A percentile compares a stretch with the other conserved stretches of the same genome.
Conservation (phyloP, 495 filamentous ascomycete genomes). For the Penicillium turbatum region DNA sequence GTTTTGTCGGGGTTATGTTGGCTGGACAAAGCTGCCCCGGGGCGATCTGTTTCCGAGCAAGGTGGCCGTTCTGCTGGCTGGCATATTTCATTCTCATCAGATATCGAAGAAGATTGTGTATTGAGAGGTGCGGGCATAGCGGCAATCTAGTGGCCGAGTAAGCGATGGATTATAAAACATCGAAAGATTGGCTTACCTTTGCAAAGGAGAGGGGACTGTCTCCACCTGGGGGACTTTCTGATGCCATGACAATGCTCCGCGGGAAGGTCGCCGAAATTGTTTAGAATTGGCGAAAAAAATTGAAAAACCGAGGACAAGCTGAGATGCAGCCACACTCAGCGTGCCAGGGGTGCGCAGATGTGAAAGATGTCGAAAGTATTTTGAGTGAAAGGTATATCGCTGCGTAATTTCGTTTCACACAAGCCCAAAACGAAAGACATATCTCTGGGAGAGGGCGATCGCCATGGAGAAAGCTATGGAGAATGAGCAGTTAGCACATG, state of each 20-base stretch:
- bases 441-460: slow-evolving; percentile 49
- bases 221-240: slow-evolving; percentile 27
- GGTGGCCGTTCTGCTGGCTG: slow-evolving; percentile 16
- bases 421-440: slow-evolving; percentile 49
- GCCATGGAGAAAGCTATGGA: slow-evolving; percentile 45
- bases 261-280: slow-evolving; percentile 12
- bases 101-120: slow-evolving; percentile 24
- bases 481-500: slow-evolving; percentile 16
- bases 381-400: slow-evolving; percentile 37
- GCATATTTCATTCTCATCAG: slow-evolving; percentile 25
- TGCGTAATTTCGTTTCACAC: slow-evolving; percentile 46
- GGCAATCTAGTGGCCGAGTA: slow-evolving; percentile 34
- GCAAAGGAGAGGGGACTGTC: slow-evolving; percentile 43
- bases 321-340: slow-evolving; percentile 21
- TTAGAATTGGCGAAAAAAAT: slow-evolving; percentile 12
- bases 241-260: slow-evolving; percentile 33
- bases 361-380: slow-evolving; percentile 24
- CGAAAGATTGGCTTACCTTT: slow-evolving; percentile 27
- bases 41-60: slow-evolving; percentile 18
- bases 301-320: slow-evolving; percentile 16
- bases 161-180: background rate
- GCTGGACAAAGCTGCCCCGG: slow-evolving; percentile 16
- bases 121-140: slow-evolving; percentile 37
- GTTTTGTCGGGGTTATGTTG: slow-evolving; percentile 19
- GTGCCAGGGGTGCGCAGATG: slow-evolving; percentile 16